Base-by-base conservation (phyloP, 2,329 filamentous ascomycete genomes). In the Penicillium sp. region DNA sequence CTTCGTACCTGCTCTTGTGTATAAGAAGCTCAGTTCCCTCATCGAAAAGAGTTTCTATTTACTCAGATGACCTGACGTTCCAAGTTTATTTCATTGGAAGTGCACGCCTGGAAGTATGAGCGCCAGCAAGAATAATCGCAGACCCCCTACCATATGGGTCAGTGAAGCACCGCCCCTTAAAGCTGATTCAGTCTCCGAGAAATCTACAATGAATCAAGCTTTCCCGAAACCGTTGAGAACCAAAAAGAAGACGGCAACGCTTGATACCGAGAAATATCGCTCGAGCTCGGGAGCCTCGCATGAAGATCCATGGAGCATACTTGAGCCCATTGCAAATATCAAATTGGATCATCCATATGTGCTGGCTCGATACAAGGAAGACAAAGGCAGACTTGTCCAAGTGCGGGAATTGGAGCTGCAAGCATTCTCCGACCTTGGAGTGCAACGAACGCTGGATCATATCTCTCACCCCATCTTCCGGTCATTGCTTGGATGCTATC, bases 401-500 rank as follows among this genome's bases (percentile, higher is more conserved):
- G 37, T 39, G 2, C 37, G 16, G n/a, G 21, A 39, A 21, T 1
- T 39, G n/a, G 37, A 39, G 37, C 37, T 39, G 9, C n/a, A 39
- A 39, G n/a, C n/a, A 21, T 21, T 39, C 37, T 39, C 37, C 8
- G 16, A 39, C 37, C 37, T 39, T 39, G 37, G 37, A 39, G 21
- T 21, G 1, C n/a, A 39, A 39, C 37, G 37, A 21, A 39, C 37
- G 37, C 37, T 39, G 9, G 19, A 39, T 21, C n/a, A 16, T 5
- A 39, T 39, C 37, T 39, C 37, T 39, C 22, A 58, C 47, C 33
- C 24, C 26, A 55, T 43, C 14, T 58, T 58, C 2, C 11, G 53
- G 9, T 46, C 10, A 1, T 43, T 58, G 26, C 33, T 53, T 24
- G 52, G 53, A 55, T 27, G 21, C 43, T 58, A 58, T 33, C 35